Evolutionary conservation across 176 grass and related monocot species (phyloP), one percentile per base, ranked within the genome.

Genomic region (Carex cristatella): DNA sequence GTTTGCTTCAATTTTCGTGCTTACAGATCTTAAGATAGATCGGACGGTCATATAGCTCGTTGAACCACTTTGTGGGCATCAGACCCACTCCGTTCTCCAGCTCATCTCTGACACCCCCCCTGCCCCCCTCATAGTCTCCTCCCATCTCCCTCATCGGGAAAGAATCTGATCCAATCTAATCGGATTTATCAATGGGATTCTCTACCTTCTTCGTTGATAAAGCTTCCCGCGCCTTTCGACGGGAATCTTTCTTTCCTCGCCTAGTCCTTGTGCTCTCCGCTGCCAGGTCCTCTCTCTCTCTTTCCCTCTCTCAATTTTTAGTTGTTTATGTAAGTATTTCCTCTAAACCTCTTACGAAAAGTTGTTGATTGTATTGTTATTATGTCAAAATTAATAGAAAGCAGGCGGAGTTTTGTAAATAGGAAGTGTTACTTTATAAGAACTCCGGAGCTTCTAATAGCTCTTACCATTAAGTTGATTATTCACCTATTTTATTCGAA

Each of bases 261-360:
- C 81, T 90, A 42, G 44, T 84, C 16, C 10, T 90, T 76, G 81
- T 87, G 65, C 69, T 90, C 64, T 68, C 89, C 14, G 85, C 85
- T 33, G 86, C 65, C 62, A 87, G 62, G 70, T 83, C 61, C 53
- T 69, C n/a, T 70, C 16, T n/a, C 30, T 65, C 23, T 70, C 18
- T 48, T 38, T 72, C 7, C 8, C 40, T 72, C 69, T 13, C 10
- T 61, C 1, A 61, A 6, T 61, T 18, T 61, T 61, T 66, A 33
- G 10, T 33, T 66, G 28, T 69, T 69, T 14, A 60, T 15, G 4
- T 4, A 18, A 69, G 63, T 69, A 16, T 40, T 40, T 69, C 66
- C 13, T 69, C 66, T 69, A 40, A 69, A 40, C 13, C 33, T 5
- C 66, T 40, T 69, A 69, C 14, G 33, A 69, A 69, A 69, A 7